These are phyloP conservation scores for Russula abietina DNA, from an alignment of 768 basidiomycete genomes.

Conservation along the genomic window DNA sequence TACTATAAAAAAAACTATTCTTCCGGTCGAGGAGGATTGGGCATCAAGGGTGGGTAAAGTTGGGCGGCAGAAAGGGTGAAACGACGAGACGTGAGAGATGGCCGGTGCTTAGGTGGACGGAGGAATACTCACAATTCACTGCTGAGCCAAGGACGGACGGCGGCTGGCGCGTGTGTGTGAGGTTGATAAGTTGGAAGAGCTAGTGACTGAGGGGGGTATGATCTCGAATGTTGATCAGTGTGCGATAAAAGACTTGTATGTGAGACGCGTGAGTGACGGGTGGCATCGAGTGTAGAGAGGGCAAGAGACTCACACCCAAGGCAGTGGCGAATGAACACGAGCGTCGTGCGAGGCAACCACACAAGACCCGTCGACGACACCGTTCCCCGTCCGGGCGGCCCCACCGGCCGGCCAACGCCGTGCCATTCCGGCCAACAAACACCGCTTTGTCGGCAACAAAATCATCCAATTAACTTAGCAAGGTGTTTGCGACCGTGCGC, in stretches of 20 bases:
- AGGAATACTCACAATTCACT: conserved; percentile 22
- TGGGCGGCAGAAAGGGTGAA: background rate
- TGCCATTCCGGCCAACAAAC: conserved; percentile 2
- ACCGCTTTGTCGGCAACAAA: background rate
- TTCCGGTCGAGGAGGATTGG: conserved; percentile 1
- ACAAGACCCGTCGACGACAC: conserved; percentile 12
- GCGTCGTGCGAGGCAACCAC: conserved; percentile 26
- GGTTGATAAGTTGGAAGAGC: conserved; percentile 13
- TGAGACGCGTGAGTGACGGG: conserved; percentile 5
- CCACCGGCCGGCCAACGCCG: conserved; percentile 21
- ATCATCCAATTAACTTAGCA: background rate
- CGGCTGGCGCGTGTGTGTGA: conserved; percentile 20
- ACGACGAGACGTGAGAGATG: background rate
- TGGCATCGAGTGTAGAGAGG: background rate
- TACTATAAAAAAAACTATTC: conserved; percentile 7
- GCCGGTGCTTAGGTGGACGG: background rate
- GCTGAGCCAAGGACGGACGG: conserved; percentile 8
- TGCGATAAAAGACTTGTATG: conserved; percentile 15
- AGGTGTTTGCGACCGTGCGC: background rate
- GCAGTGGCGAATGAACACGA: conserved; percentile 21
- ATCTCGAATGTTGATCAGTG: conserved; percentile 14
- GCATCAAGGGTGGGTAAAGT: background rate
- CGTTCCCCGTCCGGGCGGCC: conserved; percentile 14
- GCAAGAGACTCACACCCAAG: background rate
- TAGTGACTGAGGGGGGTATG: conserved; percentile 11